These are phyloP conservation scores for Phtheirospermum japonicum DNA, from an alignment of 257 asterid genomes.

Conservation along the genomic window DNA sequence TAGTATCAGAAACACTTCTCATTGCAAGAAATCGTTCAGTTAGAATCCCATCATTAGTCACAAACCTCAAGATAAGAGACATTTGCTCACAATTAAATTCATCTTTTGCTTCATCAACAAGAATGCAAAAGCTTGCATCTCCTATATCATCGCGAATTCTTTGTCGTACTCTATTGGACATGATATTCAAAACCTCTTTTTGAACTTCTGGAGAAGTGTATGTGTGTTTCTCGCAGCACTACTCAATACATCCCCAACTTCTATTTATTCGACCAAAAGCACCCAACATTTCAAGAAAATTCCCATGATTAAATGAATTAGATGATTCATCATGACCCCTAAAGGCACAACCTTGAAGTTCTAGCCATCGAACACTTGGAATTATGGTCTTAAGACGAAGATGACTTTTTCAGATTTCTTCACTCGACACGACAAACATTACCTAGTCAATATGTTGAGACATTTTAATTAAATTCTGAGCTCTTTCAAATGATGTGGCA, in stretches of 20 bases:
- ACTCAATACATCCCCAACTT: background rate
- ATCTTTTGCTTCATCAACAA: background rate
- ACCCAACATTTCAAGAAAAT: background rate
- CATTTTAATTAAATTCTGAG: background rate
- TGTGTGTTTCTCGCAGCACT: background rate
- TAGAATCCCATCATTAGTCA: background rate
- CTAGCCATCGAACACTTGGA: background rate
- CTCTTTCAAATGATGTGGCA: background rate
- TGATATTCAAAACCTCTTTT: background rate
- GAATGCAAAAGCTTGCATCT: background rate
- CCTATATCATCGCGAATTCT: background rate
- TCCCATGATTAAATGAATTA: background rate
- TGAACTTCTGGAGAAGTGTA: background rate
- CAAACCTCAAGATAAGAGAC: conserved; percentile 10
- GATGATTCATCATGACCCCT: background rate
- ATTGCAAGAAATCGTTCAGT: background rate
- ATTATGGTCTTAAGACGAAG: background rate
- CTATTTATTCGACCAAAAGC: background rate
- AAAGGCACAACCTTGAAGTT: background rate
- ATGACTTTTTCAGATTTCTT: background rate
- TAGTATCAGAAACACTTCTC: background rate
- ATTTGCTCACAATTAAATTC: background rate
- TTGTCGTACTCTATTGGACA: background rate
- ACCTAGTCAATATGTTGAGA: background rate
- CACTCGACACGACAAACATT: background rate